Conservation (phyloP, 495 filamentous ascomycete species). For the Penicillium atrosanguineum region DNA sequence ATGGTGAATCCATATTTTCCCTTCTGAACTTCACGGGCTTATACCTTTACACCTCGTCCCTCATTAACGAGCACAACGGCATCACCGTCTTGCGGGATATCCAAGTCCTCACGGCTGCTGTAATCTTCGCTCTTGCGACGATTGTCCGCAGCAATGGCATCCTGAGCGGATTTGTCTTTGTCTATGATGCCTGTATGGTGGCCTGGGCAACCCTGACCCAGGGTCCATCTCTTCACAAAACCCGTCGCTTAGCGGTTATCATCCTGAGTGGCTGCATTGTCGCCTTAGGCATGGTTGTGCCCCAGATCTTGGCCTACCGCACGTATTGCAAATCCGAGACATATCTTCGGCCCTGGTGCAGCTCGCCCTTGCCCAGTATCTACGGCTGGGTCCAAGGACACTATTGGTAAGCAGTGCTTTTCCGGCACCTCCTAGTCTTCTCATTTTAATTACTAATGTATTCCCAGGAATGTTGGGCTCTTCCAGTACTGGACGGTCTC, state of each 20-base stretch:
- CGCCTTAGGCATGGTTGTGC: constrained; percentile 61
- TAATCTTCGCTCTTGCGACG: constrained; percentile 70
- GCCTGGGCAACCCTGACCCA: constrained; percentile 30
- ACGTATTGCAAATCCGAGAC: constrained; percentile 58
- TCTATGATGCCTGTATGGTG: constrained; percentile 51
- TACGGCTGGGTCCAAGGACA: constrained; percentile 84
- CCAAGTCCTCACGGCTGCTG: constrained; percentile 56
- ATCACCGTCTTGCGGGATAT: constrained; percentile 34
- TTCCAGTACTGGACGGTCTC: constrained; percentile 85
- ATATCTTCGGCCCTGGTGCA: constrained; percentile 70
- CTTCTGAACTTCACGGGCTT: constrained; percentile 73
- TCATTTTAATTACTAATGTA: neutral
- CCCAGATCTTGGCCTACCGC: constrained; percentile 73
- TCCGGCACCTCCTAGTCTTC: neutral
- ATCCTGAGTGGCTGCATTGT: constrained; percentile 65
- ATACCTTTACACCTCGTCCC: constrained; percentile 63
- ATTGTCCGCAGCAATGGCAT: constrained; percentile 84
- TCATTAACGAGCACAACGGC: constrained; percentile 30
- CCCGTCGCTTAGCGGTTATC: constrained; percentile 51
- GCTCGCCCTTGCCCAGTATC: constrained; percentile 68
- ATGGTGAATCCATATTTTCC: constrained; percentile 76
- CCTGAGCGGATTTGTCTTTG: constrained; percentile 73
- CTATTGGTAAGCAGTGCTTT: constrained; percentile 69
- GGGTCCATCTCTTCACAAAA: constrained; percentile 21
- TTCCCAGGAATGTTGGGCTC: constrained; percentile 75